Evolutionary conservation across 2,329 filamentous ascomycete species (phyloP).

Genomic region (Rhexocercosporidium sp.): DNA sequence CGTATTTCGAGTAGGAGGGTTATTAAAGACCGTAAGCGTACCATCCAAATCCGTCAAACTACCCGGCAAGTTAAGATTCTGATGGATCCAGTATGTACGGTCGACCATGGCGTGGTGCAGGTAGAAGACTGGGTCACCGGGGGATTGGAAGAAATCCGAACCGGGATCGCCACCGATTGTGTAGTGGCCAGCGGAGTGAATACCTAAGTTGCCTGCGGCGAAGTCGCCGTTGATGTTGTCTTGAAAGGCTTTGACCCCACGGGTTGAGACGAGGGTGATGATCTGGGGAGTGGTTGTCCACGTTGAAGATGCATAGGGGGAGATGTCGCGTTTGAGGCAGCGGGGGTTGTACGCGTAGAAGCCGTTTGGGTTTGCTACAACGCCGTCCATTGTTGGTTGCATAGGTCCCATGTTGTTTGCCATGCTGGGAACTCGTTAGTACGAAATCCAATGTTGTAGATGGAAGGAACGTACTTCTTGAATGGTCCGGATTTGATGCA

Average conservation of each 20-base stretch:
- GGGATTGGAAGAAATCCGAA: conserved; percentile 49
- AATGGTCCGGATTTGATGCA: conserved; percentile 56
- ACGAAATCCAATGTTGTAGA: neutral
- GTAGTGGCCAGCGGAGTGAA: conserved; percentile 45
- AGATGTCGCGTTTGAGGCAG: conserved; percentile 50
- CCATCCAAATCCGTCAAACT: conserved; percentile 38
- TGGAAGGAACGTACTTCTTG: conserved; percentile 15
- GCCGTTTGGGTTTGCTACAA: conserved; percentile 6
- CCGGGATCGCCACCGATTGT: conserved; percentile 48
- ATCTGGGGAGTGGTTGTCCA: conserved; percentile 12
- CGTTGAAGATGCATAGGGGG: neutral
- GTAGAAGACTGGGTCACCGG: conserved; percentile 52
- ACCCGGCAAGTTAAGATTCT: conserved; percentile 45
- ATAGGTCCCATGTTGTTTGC: conserved; percentile 31
- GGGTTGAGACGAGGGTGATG: conserved; percentile 14
- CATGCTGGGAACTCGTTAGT: conserved; percentile 36
- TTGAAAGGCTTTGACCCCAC: conserved; percentile 21
- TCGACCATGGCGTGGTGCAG: conserved; percentile 53
- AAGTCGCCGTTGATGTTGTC: conserved; percentile 38
- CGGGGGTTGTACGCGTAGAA: conserved; percentile 46
- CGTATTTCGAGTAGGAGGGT: conserved; percentile 48
- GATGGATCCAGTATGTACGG: conserved; percentile 53
- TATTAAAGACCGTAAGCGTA: conserved; percentile 49
- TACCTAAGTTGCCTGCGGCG: conserved; percentile 21
- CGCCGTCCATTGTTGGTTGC: conserved; percentile 7